Conservation (phyloP, 805 yeast genomes). For the Metschnikowia amazonensis region DNA sequence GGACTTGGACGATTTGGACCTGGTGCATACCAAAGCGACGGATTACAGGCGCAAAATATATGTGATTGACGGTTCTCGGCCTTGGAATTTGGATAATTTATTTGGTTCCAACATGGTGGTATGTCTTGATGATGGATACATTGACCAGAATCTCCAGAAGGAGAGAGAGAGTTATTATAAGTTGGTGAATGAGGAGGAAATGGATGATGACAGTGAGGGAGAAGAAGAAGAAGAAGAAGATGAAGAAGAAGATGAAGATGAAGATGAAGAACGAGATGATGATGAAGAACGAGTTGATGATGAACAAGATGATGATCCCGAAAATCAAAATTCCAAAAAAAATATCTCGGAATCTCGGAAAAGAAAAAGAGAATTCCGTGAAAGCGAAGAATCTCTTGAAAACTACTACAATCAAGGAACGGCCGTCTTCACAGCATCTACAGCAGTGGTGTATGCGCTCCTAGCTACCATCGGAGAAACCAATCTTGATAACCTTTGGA, state of each 20-base stretch:
- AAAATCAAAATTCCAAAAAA: too few species aligned
- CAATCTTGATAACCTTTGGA: slow-evolving; percentile 67
- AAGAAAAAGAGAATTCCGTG: slow-evolving; percentile 38
- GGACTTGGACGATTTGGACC: slow-evolving; percentile 23
- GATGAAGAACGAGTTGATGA: slow-evolving; percentile 23
- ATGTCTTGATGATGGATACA: slow-evolving; percentile 84
- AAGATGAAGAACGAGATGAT: not conserved
- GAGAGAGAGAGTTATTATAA: slow-evolving; percentile 63
- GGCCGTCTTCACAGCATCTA: slow-evolving; percentile 65
- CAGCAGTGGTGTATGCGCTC: slow-evolving; percentile 77
- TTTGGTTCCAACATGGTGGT: slow-evolving; percentile 75
- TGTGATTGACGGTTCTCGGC: slow-evolving; percentile 87
- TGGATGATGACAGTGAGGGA: not conserved
- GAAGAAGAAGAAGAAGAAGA: slow-evolving; percentile 16
- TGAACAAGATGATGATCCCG: slow-evolving; percentile 36
- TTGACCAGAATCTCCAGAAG: slow-evolving; percentile 52
- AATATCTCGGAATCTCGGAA: slow-evolving; percentile 25
- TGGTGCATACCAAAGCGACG: not conserved
- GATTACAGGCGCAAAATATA: slow-evolving; percentile 58
- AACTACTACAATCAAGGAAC: slow-evolving; percentile 83
- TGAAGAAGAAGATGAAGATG: slow-evolving; percentile 1
- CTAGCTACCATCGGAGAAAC: slow-evolving; percentile 83
- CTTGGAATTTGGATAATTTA: slow-evolving; percentile 92
- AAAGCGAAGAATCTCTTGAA: slow-evolving; percentile 57
- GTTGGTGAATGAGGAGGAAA: slow-evolving; percentile 37